phyloP scores from a whole-genome alignment of 2,329 filamentous ascomycete genomes.

The Pseudonectria buxi region DNA sequence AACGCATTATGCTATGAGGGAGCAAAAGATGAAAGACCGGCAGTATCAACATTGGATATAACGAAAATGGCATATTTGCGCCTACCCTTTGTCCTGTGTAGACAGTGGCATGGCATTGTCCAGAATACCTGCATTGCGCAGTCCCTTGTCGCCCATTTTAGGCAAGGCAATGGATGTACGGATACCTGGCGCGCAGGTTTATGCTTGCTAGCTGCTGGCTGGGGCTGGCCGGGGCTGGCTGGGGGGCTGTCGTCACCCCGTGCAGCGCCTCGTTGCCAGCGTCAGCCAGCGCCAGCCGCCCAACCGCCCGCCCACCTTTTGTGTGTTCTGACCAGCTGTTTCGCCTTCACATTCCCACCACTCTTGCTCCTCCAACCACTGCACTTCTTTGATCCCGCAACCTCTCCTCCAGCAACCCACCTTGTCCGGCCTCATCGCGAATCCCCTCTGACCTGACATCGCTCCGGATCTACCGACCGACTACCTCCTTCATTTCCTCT shows the following conservation, averaged over 20 bases:
- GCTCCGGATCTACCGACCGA: conserved; percentile 9
- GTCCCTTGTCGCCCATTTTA: too few species aligned
- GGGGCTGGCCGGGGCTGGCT: too few species aligned
- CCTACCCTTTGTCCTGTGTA: too few species aligned
- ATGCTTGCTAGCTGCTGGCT: too few species aligned
- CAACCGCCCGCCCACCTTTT: conserved; percentile 6
- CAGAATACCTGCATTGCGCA: too few species aligned
- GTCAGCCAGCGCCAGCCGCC: too few species aligned
- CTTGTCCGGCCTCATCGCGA: conserved; percentile 12
- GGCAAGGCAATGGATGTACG: not conserved
- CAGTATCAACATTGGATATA: too few species aligned
- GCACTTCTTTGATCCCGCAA: conserved; percentile 1
- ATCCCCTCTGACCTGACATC: conserved; percentile 5
- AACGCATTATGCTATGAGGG: too few species aligned
- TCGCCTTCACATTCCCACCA: conserved; percentile 16
- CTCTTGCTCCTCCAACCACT: conserved; percentile 1
- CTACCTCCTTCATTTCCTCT: conserved; percentile 1
- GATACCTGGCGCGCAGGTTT: not conserved
- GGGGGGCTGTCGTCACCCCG: conserved; percentile 22
- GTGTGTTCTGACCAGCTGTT: conserved; percentile 15
- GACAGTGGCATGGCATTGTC: too few species aligned
- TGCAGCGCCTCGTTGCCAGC: conserved; percentile 16
- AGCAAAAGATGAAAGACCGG: too few species aligned
- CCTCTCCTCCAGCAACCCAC: conserved; percentile 15
- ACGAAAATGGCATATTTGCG: too few species aligned